Evolutionary conservation across 306 rosid species (phyloP).

Genomic region (Glycine tomentella): DNA sequence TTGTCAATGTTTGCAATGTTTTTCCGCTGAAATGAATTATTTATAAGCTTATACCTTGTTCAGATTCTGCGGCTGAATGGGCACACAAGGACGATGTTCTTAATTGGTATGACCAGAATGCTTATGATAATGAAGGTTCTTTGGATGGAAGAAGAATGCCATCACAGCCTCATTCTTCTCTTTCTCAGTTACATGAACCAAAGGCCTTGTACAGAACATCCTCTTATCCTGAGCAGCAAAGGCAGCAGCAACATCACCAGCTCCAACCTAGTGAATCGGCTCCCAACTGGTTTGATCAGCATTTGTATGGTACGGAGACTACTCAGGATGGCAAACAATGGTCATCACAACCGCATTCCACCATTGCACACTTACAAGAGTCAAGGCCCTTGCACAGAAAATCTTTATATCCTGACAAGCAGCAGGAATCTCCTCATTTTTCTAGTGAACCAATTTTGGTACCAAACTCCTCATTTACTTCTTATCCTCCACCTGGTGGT

Average conservation of each 20-base stretch:
- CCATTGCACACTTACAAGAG: conserved; percentile 49
- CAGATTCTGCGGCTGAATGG: conserved; percentile 60
- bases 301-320: conserved; percentile 52
- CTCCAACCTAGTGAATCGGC: conserved; percentile 69
- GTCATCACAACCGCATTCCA: conserved; percentile 65
- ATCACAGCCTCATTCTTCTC: conserved; percentile 69
- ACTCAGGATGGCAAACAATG: conserved; percentile 63
- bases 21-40: conserved; percentile 34
- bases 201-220: conserved; percentile 80
- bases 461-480: conserved; percentile 59
- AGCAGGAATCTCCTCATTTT: conserved; percentile 56
- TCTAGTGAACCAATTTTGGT: conserved; percentile 61
- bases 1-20: background rate
- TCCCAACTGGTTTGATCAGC: conserved; percentile 62
- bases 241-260: conserved; percentile 63
- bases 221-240: conserved; percentile 91
- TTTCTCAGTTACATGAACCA: conserved; percentile 55
- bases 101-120: conserved; percentile 55
- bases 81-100: conserved; percentile 49
- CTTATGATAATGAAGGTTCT: conserved; percentile 56
- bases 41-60: conserved; percentile 23
- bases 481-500: conserved; percentile 69
- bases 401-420: conserved; percentile 66
- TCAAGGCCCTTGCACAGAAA: conserved; percentile 56
- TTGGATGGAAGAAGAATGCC: conserved; percentile 59